A percentile compares a stretch with the other conserved stretches of the same genome.
Evolutionary conservation across 2,329 filamentous ascomycete species (phyloP).

Genomic region (Pochonia chlamydosporia): DNA sequence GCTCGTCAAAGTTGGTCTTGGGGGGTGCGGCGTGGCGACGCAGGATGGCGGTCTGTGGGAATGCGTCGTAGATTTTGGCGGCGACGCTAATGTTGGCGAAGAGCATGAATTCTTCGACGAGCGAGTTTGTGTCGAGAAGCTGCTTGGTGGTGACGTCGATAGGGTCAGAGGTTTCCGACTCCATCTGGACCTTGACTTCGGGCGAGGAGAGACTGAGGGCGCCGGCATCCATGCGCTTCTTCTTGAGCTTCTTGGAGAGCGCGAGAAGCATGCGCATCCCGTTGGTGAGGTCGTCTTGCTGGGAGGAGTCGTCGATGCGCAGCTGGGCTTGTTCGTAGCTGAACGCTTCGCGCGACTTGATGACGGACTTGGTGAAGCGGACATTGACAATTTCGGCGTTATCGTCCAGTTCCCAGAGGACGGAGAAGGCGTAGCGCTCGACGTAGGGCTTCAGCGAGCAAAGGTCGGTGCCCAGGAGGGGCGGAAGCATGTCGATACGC

Average conservation of each 20-base stretch:
- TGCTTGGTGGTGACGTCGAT: conserved; percentile 95
- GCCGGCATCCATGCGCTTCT: conserved; percentile 94
- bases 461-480: conserved; percentile 89
- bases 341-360: conserved; percentile 92
- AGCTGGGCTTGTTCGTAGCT: conserved; percentile 96
- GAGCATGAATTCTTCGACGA: conserved; percentile 99
- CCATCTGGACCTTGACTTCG: conserved; percentile 91
- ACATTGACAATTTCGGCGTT: conserved; percentile 79
- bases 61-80: conserved; percentile 80
- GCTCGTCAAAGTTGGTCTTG: conserved; percentile 93
- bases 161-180: conserved; percentile 92
- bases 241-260: conserved; percentile 87
- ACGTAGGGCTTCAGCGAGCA: conserved; percentile 97
- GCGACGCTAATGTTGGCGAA: conserved; percentile 96
- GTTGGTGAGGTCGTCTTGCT: conserved; percentile 81
- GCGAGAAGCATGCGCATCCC: conserved; percentile 83
- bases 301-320: conserved; percentile 82
- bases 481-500: conserved; percentile 98
- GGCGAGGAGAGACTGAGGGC: conserved; percentile 95
- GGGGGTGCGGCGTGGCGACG: conserved; percentile 89
- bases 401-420: conserved; percentile 80
- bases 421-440: conserved; percentile 85
- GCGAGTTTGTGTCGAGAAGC: conserved; percentile 88
- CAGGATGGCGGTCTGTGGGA: conserved; percentile 91
- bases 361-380: conserved; percentile 96